A percentile compares a stretch with the other conserved stretches of the same genome.
Evolutionary conservation across 345 rosid genomes (phyloP).

Genomic region (Pistacia vera): DNA sequence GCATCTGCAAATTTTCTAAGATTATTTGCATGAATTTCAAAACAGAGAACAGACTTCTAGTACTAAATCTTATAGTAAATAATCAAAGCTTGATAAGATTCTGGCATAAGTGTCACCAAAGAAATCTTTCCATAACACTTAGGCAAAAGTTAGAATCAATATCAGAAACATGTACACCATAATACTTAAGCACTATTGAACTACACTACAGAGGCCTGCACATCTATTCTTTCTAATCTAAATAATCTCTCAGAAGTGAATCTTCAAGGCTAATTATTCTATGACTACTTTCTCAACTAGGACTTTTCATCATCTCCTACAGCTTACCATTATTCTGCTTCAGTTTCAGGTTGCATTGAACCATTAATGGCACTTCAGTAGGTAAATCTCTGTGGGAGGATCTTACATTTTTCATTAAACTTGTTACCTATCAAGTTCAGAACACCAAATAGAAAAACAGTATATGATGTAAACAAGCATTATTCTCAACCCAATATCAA

Average conservation of each 20-base stretch:
- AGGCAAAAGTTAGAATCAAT: not conserved
- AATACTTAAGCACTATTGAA: not conserved
- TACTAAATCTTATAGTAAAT: not conserved
- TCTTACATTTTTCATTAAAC: too few species aligned
- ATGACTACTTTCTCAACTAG: too few species aligned
- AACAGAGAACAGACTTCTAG: not conserved
- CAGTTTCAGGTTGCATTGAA: too few species aligned
- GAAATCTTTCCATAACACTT: not conserved
- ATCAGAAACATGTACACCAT: not conserved
- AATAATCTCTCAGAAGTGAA: too few species aligned
- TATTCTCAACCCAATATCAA: not conserved
- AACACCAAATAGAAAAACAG: not conserved
- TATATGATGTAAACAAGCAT: not conserved
- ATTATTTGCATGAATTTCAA: not conserved
- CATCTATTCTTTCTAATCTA: too few species aligned
- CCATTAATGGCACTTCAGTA: too few species aligned
- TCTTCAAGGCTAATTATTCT: too few species aligned
- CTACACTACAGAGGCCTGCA: not conserved
- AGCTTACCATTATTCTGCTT: too few species aligned
- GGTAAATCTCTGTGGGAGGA: too few species aligned
- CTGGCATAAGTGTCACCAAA: not conserved
- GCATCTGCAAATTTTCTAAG: conserved; percentile 43
- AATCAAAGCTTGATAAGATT: not conserved
- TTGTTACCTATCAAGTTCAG: too few species aligned
- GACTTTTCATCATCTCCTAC: too few species aligned